These are phyloP conservation scores for Scutellaria minor DNA, from an alignment of 257 asterid genomes.

Conservation along the genomic window DNA sequence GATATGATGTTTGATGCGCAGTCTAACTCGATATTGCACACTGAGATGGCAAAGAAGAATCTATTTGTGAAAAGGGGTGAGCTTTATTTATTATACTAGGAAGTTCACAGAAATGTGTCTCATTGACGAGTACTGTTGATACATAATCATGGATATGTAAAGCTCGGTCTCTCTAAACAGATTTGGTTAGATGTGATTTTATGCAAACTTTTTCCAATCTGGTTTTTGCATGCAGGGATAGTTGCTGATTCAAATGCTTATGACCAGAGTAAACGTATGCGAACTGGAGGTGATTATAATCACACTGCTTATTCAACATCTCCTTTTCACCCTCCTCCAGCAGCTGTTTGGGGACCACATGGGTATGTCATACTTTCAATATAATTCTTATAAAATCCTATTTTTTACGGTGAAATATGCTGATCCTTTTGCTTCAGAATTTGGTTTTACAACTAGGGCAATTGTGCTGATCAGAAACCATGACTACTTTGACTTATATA, in stretches of 20 bases:
- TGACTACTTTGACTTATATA: slow-evolving; percentile 21
- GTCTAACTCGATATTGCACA: slow-evolving; percentile 83
- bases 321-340: slow-evolving; percentile 95
- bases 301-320: slow-evolving; percentile 86
- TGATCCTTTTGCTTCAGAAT: slow-evolving; percentile 8
- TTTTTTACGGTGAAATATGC: neutral
- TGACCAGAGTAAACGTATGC: slow-evolving; percentile 96
- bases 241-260: slow-evolving; percentile 80
- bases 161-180: neutral
- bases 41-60: slow-evolving; percentile 99
- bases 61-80: slow-evolving; percentile 97
- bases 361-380: slow-evolving; percentile 55
- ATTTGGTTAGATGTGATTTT: neutral
- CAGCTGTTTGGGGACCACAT: slow-evolving; percentile 93
- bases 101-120: neutral
- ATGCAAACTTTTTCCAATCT: neutral
- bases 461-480: slow-evolving; percentile 11
- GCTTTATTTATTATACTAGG: neutral
- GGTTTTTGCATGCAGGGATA: slow-evolving; percentile 51
- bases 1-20: slow-evolving; percentile 92
- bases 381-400: neutral
- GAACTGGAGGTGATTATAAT: slow-evolving; percentile 94
- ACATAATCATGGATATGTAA: neutral
- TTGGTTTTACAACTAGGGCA: neutral
- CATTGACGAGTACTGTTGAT: neutral